phyloP scores from a whole-genome alignment of 306 rosid genomes.

The Sesbania bispinosa region DNA sequence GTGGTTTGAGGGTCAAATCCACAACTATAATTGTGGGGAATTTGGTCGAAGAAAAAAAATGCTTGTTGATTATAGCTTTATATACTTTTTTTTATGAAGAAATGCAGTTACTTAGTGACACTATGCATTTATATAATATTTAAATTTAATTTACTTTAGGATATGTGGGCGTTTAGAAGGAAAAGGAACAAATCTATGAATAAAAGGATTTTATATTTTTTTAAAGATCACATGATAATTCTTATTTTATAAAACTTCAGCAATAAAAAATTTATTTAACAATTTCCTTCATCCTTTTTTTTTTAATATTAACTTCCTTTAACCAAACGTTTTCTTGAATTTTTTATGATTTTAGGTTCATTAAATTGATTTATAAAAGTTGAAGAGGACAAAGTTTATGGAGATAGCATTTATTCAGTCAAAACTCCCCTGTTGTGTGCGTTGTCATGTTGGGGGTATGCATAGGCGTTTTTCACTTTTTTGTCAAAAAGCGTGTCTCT shows the following conservation, averaged over 20 bases:
- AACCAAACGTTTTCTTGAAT: neutral
- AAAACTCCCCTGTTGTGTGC: neutral
- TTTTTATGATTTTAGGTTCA: neutral
- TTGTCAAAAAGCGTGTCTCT: slow-evolving; percentile 4
- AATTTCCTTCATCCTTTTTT: neutral
- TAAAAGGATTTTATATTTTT: too few species aligned
- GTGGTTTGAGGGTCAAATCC: too few species aligned
- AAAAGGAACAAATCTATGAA: too few species aligned
- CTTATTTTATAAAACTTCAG: neutral
- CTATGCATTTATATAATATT: too few species aligned
- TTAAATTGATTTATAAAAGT: neutral
- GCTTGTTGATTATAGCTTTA: too few species aligned
- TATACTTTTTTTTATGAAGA: too few species aligned
- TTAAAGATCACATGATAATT: neutral
- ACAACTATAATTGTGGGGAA: too few species aligned
- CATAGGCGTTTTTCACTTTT: neutral
- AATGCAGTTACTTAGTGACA: too few species aligned
- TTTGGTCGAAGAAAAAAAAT: too few species aligned
- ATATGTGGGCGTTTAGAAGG: too few species aligned
- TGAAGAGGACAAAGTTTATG: neutral
- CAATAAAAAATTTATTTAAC: neutral
- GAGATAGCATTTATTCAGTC: neutral
- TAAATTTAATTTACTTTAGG: too few species aligned
- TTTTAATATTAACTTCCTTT: too few species aligned
- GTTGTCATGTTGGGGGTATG: neutral